These are phyloP conservation scores for Paracoccidioides lutzii DNA, from an alignment of 2,329 filamentous ascomycete genomes.

Conservation along the genomic window DNA sequence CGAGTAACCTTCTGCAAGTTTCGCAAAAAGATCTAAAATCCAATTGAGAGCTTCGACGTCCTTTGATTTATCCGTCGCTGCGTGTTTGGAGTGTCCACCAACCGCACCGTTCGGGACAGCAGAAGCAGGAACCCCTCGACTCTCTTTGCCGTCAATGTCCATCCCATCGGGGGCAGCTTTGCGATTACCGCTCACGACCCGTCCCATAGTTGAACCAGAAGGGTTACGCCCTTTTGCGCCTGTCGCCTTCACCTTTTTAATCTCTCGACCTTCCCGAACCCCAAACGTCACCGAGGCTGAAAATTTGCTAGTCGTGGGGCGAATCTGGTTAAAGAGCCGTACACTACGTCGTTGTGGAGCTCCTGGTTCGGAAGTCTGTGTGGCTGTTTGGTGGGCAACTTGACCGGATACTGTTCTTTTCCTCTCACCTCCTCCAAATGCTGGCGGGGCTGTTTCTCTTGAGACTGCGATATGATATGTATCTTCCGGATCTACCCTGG, in stretches of 20 bases:
- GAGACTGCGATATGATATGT: conserved; percentile 21
- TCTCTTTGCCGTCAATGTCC: conserved; percentile 57
- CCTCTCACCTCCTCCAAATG: conserved; percentile 44
- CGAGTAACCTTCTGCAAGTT: conserved; percentile 69
- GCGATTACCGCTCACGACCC: conserved; percentile 81
- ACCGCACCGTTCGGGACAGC: conserved; percentile 13
- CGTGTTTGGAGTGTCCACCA: conserved; percentile 20
- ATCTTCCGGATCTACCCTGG: conserved; percentile 29
- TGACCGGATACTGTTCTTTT: conserved; percentile 92
- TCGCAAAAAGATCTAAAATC: conserved; percentile 68
- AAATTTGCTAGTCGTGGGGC: conserved; percentile 51
- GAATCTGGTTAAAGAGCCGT: conserved; percentile 57
- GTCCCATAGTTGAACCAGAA: conserved; percentile 60
- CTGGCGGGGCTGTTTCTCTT: conserved; percentile 18
- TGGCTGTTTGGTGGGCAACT: conserved; percentile 34
- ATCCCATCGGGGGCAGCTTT: conserved; percentile 57
- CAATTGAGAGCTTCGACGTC: conserved; percentile 64
- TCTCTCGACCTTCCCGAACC: conserved; percentile 52
- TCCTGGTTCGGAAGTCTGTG: conserved; percentile 50
- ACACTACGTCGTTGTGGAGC: conserved; percentile 57
- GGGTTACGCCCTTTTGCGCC: conserved; percentile 54
- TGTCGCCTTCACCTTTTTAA: conserved; percentile 73
- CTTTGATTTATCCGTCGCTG: conserved; percentile 43
- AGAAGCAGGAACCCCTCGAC: conserved; percentile 25
- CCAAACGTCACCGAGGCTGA: conserved; percentile 48